Percentiles rank a stretch among this genome's conserved stretches.
Conservation (phyloP, 2,329 filamentous ascomycete species). For the Xylaria polymorpha region DNA sequence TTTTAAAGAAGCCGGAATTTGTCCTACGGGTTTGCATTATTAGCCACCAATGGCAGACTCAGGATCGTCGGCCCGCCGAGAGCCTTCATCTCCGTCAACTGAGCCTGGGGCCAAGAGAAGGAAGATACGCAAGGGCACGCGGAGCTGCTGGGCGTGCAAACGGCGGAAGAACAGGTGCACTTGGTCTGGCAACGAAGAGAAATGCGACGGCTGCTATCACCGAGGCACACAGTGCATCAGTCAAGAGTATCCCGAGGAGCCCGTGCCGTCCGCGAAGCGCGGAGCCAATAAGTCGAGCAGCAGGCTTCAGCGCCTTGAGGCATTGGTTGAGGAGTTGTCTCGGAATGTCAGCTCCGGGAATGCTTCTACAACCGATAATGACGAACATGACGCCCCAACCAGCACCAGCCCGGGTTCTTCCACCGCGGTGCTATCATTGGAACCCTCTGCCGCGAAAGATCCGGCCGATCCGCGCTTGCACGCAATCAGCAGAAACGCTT, state of each 20-base stretch:
- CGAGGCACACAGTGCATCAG: conserved; percentile 31
- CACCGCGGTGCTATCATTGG: background rate
- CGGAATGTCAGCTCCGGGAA: conserved; percentile 13
- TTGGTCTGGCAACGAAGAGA: conserved; percentile 28
- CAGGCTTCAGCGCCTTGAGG: conserved; percentile 33
- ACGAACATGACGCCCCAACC: background rate
- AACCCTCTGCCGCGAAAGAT: background rate
- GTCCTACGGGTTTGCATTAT: background rate
- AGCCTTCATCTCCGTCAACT: conserved; percentile 11
- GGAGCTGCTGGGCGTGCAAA: conserved; percentile 40
- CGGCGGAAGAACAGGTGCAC: conserved; percentile 37
- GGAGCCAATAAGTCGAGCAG: conserved; percentile 8
- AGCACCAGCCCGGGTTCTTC: background rate
- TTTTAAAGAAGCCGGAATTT: background rate
- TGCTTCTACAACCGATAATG: background rate
- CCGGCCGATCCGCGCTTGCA: background rate
- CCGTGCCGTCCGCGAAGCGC: background rate
- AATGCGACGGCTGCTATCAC: conserved; percentile 33
- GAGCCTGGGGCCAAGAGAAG: conserved; percentile 21
- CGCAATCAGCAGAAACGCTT: background rate
- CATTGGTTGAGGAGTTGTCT: conserved; percentile 24
- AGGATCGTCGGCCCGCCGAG: conserved; percentile 15
- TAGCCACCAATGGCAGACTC: conserved; percentile 21
- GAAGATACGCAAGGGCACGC: conserved; percentile 36
- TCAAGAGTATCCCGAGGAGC: conserved; percentile 33